Evolutionary conservation across 2,329 filamentous ascomycete species (phyloP).

Genomic region (Nigrospora oryzae): DNA sequence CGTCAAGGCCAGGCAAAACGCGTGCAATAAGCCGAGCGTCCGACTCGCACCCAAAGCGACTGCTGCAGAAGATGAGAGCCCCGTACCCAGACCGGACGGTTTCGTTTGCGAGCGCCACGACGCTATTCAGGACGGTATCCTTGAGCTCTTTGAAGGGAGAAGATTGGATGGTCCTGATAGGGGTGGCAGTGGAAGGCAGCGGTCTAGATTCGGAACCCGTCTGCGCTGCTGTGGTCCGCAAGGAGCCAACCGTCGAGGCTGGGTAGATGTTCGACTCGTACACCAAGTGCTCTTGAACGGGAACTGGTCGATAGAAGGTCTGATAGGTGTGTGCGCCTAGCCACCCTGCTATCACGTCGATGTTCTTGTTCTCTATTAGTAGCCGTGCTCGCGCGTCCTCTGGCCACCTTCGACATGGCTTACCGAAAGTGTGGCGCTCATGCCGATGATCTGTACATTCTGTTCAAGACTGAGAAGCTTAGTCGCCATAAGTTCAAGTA

Average conservation of each 20-base stretch:
- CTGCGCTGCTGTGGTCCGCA: slow-evolving; percentile 50
- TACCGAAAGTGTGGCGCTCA: slow-evolving; percentile 72
- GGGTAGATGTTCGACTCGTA: slow-evolving; percentile 62
- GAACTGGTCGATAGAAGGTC: slow-evolving; percentile 66
- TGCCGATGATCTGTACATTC: slow-evolving; percentile 62
- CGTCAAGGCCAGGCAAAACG: slow-evolving; percentile 46
- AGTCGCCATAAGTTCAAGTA: slow-evolving; percentile 65
- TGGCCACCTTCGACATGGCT: slow-evolving; percentile 12
- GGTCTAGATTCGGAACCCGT: slow-evolving; percentile 26
- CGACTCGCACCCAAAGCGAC: slow-evolving; percentile 57
- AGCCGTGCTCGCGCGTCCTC: not conserved
- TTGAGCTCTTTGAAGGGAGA: slow-evolving; percentile 54
- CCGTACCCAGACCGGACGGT: slow-evolving; percentile 62
- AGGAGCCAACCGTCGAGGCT: slow-evolving; percentile 46
- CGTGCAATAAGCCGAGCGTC: slow-evolving; percentile 61
- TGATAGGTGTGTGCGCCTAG: slow-evolving; percentile 63
- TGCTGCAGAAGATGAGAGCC: slow-evolving; percentile 66
- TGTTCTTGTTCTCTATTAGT: slow-evolving; percentile 45
- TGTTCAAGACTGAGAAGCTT: slow-evolving; percentile 64
- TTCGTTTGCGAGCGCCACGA: slow-evolving; percentile 61
- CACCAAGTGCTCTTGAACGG: slow-evolving; percentile 66
- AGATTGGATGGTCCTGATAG: slow-evolving; percentile 38
- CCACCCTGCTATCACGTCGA: slow-evolving; percentile 61
- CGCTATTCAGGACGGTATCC: slow-evolving; percentile 59
- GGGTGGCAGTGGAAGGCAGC: slow-evolving; percentile 25